Percentiles rank a stretch among this genome's conserved stretches.
These are phyloP conservation scores for Letharia columbiana DNA, from an alignment of 495 filamentous ascomycete genomes.

Conservation along the genomic window DNA sequence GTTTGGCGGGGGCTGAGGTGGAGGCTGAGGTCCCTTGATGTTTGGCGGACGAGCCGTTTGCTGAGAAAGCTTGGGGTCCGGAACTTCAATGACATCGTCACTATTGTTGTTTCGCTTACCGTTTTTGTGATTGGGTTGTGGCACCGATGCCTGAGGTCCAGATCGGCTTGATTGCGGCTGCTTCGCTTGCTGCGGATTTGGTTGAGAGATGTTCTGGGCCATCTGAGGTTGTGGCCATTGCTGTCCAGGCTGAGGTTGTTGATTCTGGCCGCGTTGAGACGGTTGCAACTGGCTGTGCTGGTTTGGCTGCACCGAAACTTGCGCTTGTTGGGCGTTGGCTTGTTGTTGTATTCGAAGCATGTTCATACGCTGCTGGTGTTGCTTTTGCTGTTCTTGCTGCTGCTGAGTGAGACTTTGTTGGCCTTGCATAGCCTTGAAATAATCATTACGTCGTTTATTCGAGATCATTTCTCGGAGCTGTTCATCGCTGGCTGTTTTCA, in stretches of 20 bases:
- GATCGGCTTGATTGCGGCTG: not conserved
- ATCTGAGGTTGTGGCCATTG: conserved; percentile 5
- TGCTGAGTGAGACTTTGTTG: conserved; percentile 34
- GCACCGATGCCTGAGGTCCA: not conserved
- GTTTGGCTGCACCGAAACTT: conserved; percentile 16
- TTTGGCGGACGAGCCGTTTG: conserved; percentile 20
- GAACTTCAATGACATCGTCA: conserved; percentile 55
- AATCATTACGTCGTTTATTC: conserved; percentile 33
- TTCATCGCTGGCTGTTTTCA: conserved; percentile 38
- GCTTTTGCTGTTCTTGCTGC: conserved; percentile 32
- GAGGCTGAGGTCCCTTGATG: conserved; percentile 19
- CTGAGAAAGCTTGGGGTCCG: conserved; percentile 35
- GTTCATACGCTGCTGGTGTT: conserved; percentile 21
- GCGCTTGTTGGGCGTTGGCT: conserved; percentile 7
- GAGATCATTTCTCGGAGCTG: conserved; percentile 41
- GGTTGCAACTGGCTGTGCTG: conserved; percentile 8
- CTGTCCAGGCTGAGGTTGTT: conserved; percentile 15
- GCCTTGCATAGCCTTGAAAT: conserved; percentile 27
- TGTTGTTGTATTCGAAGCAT: conserved; percentile 17
- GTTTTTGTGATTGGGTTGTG: conserved; percentile 14
- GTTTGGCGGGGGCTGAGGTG: not conserved
- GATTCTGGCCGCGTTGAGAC: conserved; percentile 12
- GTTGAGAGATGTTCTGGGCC: not conserved
- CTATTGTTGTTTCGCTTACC: conserved; percentile 47
- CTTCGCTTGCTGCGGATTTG: conserved; percentile 5